phyloP scores from a whole-genome alignment of 2,329 filamentous ascomycete species.

The Ramularia endophylla region DNA sequence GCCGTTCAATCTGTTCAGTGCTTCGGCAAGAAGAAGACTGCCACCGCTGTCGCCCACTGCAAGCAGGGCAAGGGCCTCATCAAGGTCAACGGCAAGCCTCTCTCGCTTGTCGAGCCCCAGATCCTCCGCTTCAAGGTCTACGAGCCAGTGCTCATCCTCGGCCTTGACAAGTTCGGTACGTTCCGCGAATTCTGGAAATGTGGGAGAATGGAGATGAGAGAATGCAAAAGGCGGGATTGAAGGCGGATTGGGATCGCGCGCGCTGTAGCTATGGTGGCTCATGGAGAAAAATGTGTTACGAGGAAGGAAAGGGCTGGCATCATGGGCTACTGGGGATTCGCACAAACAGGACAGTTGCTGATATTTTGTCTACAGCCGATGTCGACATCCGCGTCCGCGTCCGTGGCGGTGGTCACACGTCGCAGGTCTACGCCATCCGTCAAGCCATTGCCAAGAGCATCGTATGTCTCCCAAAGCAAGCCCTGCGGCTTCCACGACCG shows the following conservation, averaged over 20 bases:
- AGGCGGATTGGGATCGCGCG: slow-evolving; percentile 2
- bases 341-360: slow-evolving; percentile 11
- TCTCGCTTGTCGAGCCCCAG: slow-evolving; percentile 90
- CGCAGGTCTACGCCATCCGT: slow-evolving; percentile 96
- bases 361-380: slow-evolving; percentile 46
- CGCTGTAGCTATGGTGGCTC: slow-evolving; percentile 1
- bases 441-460: slow-evolving; percentile 98
- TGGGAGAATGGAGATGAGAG: slow-evolving; percentile 1
- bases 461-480: slow-evolving; percentile 36
- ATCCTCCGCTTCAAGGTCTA: slow-evolving; percentile 99
- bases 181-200: slow-evolving; percentile 7
- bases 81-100: slow-evolving; percentile 98
- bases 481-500: slow-evolving; percentile 1
- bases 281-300: slow-evolving; percentile 3
- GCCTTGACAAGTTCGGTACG: slow-evolving; percentile 86
- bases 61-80: slow-evolving; percentile 88
- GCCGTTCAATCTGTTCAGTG: slow-evolving; percentile 66
- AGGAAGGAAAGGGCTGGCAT: slow-evolving; percentile 5
- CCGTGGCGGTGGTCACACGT: slow-evolving; percentile 94
- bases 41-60: slow-evolving; percentile 81
- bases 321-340: slow-evolving; percentile 2
- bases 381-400: slow-evolving; percentile 98
- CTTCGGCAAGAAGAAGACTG: slow-evolving; percentile 83
- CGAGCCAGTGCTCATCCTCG: slow-evolving; percentile 95
- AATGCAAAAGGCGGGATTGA: slow-evolving; percentile 1